Base-by-base conservation (phyloP, 768 basidiomycete species). In the Agrocybe pediades region DNA sequence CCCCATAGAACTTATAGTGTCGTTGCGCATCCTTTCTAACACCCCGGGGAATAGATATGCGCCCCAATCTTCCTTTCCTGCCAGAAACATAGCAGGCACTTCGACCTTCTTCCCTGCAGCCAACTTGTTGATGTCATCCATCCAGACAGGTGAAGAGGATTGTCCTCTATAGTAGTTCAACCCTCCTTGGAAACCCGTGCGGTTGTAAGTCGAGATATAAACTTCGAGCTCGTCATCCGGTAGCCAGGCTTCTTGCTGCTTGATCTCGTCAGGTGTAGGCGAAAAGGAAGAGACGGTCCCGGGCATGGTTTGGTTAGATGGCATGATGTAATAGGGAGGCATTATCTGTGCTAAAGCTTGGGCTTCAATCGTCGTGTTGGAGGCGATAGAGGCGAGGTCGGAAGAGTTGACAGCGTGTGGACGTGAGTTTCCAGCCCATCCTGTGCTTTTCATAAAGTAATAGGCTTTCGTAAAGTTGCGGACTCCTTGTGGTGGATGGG, bases 281-380 rank as follows among this genome's bases (percentile, higher is more conserved):
- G 67, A 66, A 16, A 73, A 60, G 15, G 67, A 64, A 15, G 56
- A 57, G 30, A 84, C 71, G 23, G 74, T 64, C 47, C 81, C 66
- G 1, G 80, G 77, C 84, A 86, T 86, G 41, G 72, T 78, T 30
- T 75, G 68, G n/a, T 74, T 55, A 9, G 74, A 62, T 19, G 75
- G 79, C 84, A 87, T 86, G 62, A 85, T 69, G 61, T 87, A 86
- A 72, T 86, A 86, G 15, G 72, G 71, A 6, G 86, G 85, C 24
- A 87, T 57, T 2, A 61, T 62, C n/a, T n/a, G n/a, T 3, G 76
- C 71, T 27, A 82, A 64, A 42, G 73, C 66, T n/a, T 55, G 46
- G 0, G 71, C 67, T n/a, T 70, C 69, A 11, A 67, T 53, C 2
- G 62, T 61, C 1, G 69, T 62, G 17, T 40, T 44, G 17, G 85